Conservation (phyloP, 257 asterid genomes). For the Fraxinus cuspidata region DNA sequence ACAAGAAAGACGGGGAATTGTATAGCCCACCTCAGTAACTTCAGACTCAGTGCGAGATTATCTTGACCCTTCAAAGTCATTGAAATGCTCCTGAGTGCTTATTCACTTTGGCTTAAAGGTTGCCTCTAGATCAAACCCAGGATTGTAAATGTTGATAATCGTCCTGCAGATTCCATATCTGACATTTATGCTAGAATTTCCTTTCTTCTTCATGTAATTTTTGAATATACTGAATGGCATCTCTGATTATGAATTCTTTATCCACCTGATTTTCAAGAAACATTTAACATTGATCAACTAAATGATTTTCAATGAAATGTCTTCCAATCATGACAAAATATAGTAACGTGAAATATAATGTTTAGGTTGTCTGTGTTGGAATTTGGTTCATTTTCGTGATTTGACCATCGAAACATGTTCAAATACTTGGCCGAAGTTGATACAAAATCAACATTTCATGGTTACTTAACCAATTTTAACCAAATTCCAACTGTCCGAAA, state of each 20-base stretch:
- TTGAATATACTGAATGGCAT: slow-evolving; percentile 77
- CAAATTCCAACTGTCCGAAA: too few relatives aligned
- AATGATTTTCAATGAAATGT: not conserved
- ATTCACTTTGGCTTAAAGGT: slow-evolving; percentile 45
- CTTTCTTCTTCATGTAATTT: slow-evolving; percentile 62
- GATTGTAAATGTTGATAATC: too few relatives aligned
- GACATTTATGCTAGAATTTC: slow-evolving; percentile 51
- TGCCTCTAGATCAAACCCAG: slow-evolving; percentile 40
- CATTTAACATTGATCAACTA: not conserved
- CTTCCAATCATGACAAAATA: too few relatives aligned
- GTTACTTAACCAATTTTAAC: too few relatives aligned
- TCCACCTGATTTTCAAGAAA: slow-evolving; percentile 53
- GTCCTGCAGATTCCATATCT: slow-evolving; percentile 61
- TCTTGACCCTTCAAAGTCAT: slow-evolving; percentile 29
- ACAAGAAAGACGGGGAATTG: slow-evolving; percentile 27
- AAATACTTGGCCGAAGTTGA: too few relatives aligned
- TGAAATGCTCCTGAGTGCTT: slow-evolving; percentile 30
- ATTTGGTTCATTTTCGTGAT: too few relatives aligned
- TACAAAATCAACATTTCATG: too few relatives aligned
- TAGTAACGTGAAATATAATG: too few relatives aligned
- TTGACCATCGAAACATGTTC: too few relatives aligned
- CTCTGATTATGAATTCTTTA: slow-evolving; percentile 82
- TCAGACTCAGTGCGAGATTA: slow-evolving; percentile 61
- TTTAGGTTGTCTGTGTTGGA: too few relatives aligned
- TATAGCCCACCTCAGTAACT: slow-evolving; percentile 58